These are phyloP conservation scores for Tulasnella sp. DNA, from an alignment of 768 basidiomycete genomes.

Conservation along the genomic window DNA sequence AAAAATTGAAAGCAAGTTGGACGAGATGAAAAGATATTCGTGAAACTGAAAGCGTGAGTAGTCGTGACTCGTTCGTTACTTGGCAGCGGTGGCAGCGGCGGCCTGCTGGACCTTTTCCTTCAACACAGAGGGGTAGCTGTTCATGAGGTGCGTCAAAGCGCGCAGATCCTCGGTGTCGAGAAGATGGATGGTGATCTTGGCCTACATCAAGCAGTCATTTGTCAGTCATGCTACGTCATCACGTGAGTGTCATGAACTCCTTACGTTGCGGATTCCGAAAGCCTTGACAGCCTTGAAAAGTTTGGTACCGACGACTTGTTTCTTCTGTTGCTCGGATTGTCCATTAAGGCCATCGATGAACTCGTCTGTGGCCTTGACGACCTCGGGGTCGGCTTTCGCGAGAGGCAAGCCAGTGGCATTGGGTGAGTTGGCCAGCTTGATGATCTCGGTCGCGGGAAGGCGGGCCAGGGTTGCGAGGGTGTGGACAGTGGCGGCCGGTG, in stretches of 20 bases:
- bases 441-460: conserved; percentile 70
- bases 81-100: conserved; percentile 17
- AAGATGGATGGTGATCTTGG: conserved; percentile 78
- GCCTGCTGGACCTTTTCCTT: conserved; percentile 58
- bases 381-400: conserved; percentile 65
- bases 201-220: conserved; percentile 40
- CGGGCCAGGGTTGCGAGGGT: conserved; percentile 68
- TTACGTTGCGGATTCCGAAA: conserved; percentile 52
- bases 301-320: conserved; percentile 78
- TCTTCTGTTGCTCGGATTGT: conserved; percentile 56
- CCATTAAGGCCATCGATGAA: conserved; percentile 62
- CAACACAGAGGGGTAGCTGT: conserved; percentile 75
- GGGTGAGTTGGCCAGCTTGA: conserved; percentile 54
- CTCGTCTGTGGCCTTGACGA: conserved; percentile 63
- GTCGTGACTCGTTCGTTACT: conserved; percentile 12
- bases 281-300: conserved; percentile 65
- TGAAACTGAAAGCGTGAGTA: neutral
- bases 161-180: conserved; percentile 83
- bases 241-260: neutral
- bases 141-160: conserved; percentile 78
- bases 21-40: neutral
- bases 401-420: conserved; percentile 49
- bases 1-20: neutral
- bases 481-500: conserved; percentile 28
- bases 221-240: neutral